Conservation (phyloP, 306 rosid genomes). For the Rosa rugosa region DNA sequence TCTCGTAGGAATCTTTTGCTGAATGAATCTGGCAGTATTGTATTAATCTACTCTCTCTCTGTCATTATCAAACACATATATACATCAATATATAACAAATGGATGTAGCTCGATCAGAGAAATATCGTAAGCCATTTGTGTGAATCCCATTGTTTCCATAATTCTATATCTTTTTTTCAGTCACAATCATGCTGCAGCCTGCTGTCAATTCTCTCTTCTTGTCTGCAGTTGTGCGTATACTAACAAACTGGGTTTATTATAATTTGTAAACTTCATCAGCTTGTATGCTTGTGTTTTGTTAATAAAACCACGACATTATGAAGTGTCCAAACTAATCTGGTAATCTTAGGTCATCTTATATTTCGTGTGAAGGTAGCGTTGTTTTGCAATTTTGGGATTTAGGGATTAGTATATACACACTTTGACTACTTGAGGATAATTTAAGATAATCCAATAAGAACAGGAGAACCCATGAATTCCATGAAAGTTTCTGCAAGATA, state of each 20-base stretch:
- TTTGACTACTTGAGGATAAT: no score
- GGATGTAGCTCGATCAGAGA: background rate
- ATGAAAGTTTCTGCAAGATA: background rate
- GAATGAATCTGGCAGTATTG: background rate
- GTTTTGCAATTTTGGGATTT: background rate
- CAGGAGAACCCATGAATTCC: background rate
- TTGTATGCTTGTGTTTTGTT: background rate
- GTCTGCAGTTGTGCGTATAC: background rate
- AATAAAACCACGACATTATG: background rate
- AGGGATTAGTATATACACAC: background rate
- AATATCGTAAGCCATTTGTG: slow-evolving; percentile 6
- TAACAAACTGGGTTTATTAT: background rate
- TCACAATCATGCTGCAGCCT: slow-evolving; percentile 8
- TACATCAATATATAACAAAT: background rate
- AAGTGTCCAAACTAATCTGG: background rate
- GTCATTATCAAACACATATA: background rate
- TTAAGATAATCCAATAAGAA: no score
- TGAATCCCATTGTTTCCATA: background rate
- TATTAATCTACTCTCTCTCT: slow-evolving; percentile 8
- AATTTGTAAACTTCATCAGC: background rate
- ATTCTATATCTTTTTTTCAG: background rate
- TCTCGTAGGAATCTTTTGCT: background rate
- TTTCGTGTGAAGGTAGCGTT: background rate
- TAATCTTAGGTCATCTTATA: background rate
- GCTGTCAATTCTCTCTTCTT: background rate